These are phyloP conservation scores for Ophioceras dolichostomum DNA, from an alignment of 2,329 filamentous ascomycete genomes.

Conservation along the genomic window DNA sequence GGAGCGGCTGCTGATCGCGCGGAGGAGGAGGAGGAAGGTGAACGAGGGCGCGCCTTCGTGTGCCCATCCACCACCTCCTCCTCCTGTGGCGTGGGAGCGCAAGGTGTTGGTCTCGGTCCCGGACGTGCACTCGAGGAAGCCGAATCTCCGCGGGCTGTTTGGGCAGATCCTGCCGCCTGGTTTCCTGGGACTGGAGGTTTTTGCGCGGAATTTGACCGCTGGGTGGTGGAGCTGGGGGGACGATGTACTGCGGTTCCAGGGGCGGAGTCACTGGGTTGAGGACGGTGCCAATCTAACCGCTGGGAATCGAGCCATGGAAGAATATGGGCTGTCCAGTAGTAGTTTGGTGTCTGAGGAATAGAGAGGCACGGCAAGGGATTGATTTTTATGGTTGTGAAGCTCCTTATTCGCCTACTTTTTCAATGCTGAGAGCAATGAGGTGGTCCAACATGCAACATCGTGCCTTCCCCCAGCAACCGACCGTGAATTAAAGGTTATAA, in stretches of 20 bases:
- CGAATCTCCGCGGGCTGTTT: slow-evolving; percentile 52
- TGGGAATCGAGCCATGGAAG: no score
- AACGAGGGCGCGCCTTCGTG: slow-evolving; percentile 21
- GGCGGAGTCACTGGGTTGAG: slow-evolving; percentile 13
- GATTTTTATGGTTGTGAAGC: no score
- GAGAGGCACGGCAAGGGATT: no score
- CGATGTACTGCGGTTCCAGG: slow-evolving; percentile 59
- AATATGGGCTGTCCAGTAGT: no score
- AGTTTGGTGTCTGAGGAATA: no score
- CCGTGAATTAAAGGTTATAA: no score
- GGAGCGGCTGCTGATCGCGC: slow-evolving; percentile 57
- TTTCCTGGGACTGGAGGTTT: slow-evolving; percentile 59
- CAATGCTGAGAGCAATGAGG: no score
- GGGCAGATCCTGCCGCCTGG: slow-evolving; percentile 35
- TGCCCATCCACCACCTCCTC: slow-evolving; percentile 12
- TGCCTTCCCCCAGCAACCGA: no score
- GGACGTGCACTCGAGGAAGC: slow-evolving; percentile 69
- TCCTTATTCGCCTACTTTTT: no score
- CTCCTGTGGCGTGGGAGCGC: slow-evolving; percentile 20
- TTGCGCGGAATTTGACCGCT: slow-evolving; percentile 59
- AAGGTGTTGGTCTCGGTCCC: slow-evolving; percentile 56
- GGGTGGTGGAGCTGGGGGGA: slow-evolving; percentile 75
- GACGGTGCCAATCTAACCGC: no score
- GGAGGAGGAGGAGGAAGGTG: slow-evolving; percentile 20
- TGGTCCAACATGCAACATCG: no score